Conservation (phyloP, 2,329 filamentous ascomycete species). For the Paecilomyces fulvus region DNA sequence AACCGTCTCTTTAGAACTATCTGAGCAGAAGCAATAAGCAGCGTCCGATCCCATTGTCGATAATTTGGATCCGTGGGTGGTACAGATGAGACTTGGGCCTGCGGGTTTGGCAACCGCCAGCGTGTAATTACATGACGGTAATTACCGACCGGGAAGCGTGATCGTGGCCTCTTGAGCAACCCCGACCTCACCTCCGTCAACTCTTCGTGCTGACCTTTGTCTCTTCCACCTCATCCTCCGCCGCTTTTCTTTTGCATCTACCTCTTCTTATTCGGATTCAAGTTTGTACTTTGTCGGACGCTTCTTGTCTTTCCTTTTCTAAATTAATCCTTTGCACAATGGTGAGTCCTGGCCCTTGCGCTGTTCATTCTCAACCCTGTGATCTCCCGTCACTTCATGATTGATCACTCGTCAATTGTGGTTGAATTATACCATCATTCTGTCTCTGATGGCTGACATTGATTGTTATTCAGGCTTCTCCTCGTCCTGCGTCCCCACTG, state of each 20-base stretch:
- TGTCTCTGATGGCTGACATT: background rate
- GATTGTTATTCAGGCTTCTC: conserved; percentile 23
- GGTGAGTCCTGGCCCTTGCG: background rate
- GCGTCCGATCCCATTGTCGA: no score
- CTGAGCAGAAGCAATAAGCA: no score
- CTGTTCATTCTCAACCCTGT: background rate
- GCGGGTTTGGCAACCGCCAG: no score
- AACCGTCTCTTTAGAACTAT: no score
- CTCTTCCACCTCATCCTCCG: background rate
- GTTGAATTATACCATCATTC: background rate
- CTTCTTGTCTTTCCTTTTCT: background rate
- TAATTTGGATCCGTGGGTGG: no score
- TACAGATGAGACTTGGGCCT: no score
- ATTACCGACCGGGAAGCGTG: conserved; percentile 2
- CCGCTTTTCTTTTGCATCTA: background rate
- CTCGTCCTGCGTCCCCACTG: conserved; percentile 35
- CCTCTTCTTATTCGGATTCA: background rate
- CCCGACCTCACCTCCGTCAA: background rate
- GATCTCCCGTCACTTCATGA: background rate
- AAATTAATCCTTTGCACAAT: background rate
- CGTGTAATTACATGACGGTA: background rate
- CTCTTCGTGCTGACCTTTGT: background rate
- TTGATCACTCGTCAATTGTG: background rate
- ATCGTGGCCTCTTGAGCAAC: conserved; percentile 8
- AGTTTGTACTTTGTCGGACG: background rate